Percentiles rank a stretch among this genome's conserved stretches.
phyloP scores from a whole-genome alignment of 257 asterid species.

The Solanum gandarillasii region DNA sequence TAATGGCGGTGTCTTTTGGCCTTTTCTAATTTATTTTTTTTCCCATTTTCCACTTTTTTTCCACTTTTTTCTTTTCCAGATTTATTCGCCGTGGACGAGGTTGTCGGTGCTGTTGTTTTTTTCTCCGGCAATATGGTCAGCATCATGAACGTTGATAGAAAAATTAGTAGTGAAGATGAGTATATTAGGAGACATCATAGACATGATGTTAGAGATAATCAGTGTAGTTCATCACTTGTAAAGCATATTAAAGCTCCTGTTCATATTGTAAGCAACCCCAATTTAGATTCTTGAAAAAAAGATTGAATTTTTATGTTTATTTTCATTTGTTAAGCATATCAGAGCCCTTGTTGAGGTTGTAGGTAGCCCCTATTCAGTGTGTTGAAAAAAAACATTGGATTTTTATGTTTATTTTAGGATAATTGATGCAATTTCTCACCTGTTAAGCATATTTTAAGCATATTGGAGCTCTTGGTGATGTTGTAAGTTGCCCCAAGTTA shows the following conservation, averaged over 20 bases:
- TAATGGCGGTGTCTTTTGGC: slow-evolving; percentile 14
- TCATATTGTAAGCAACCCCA: slow-evolving; percentile 1
- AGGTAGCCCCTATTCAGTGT: not conserved
- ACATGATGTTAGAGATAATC: not conserved
- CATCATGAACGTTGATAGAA: slow-evolving; percentile 5
- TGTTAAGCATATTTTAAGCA: not conserved
- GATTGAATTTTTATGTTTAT: not conserved
- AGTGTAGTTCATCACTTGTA: slow-evolving; percentile 6
- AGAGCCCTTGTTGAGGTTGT: not conserved
- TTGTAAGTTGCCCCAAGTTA: not conserved
- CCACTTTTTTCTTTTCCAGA: not conserved
- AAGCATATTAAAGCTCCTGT: slow-evolving; percentile 15
- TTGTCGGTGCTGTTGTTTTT: not conserved
- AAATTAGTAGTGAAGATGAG: not conserved
- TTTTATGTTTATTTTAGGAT: not conserved
- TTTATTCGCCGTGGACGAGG: not conserved
- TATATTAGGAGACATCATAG: slow-evolving; percentile 3
- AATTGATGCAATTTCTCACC: not conserved
- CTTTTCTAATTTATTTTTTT: not conserved
- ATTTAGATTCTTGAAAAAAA: not conserved
- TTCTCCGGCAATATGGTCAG: slow-evolving; percentile 4
- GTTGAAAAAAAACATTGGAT: not conserved
- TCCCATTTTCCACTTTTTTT: not conserved
- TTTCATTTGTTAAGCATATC: not conserved
- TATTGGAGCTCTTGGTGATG: not conserved